These are phyloP conservation scores for Yamadazyma akitaensis DNA, from an alignment of 805 yeast species.

Conservation along the genomic window DNA sequence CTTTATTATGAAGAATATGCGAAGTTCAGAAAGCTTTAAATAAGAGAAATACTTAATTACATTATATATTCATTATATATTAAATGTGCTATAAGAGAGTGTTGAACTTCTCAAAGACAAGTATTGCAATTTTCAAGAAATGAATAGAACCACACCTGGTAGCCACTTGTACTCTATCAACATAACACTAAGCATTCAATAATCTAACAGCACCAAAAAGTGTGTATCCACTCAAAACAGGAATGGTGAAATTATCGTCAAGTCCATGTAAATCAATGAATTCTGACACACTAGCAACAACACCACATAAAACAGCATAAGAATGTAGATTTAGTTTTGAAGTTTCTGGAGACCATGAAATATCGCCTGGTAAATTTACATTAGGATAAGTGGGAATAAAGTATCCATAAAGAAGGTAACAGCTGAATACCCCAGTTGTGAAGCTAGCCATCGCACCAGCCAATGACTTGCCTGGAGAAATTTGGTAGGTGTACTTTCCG, in stretches of 20 bases:
- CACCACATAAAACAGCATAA: constrained; percentile 63
- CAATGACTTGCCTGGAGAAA: constrained; percentile 71
- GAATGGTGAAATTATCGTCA: constrained; percentile 95
- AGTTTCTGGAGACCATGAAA: constrained; percentile 63
- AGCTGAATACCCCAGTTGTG: constrained; percentile 61
- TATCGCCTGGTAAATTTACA: constrained; percentile 54
- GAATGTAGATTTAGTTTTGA: constrained; percentile 52
- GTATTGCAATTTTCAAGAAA: too few relatives aligned
- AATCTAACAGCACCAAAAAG: constrained; percentile 45
- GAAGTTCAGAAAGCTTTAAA: neutral
- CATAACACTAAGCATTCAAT: neutral
- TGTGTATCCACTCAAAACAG: constrained; percentile 74
- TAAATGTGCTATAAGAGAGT: neutral
- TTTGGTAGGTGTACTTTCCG: constrained; percentile 80
- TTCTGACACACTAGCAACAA: constrained; percentile 84
- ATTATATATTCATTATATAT: neutral
- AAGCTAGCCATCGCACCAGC: constrained; percentile 93
- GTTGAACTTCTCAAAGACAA: neutral
- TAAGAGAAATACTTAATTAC: neutral
- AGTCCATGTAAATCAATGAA: constrained; percentile 70
- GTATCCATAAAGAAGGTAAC: constrained; percentile 67
- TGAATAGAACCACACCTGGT: neutral
- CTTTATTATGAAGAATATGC: constrained; percentile 25
- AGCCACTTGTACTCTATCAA: neutral
- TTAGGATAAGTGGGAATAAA: constrained; percentile 58